Evolutionary conservation across 805 yeast genomes (phyloP).

Genomic region (Myxozyma geophila): DNA sequence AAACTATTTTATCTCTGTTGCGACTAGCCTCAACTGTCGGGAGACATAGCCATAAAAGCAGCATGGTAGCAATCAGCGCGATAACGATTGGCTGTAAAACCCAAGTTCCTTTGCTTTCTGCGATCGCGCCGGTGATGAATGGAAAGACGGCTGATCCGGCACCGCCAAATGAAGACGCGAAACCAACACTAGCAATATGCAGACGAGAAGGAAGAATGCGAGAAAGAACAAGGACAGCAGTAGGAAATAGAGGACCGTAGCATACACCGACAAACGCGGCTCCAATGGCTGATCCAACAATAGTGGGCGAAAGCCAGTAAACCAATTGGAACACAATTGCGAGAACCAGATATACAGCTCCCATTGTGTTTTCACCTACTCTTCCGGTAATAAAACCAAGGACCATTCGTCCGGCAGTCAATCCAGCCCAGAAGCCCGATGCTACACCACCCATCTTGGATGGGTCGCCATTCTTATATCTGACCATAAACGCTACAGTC

Average conservation of each 20-base stretch:
- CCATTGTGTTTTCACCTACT: slow-evolving; percentile 44
- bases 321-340: slow-evolving; percentile 50
- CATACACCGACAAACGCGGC: slow-evolving; percentile 59
- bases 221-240: slow-evolving; percentile 67
- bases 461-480: slow-evolving; percentile 56
- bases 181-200: slow-evolving; percentile 71
- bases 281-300: slow-evolving; percentile 53
- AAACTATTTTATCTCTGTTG: slow-evolving; percentile 6
- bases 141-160: slow-evolving; percentile 82
- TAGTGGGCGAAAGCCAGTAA: slow-evolving; percentile 55
- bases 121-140: slow-evolving; percentile 59
- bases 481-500: slow-evolving; percentile 66
- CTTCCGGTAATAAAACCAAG: slow-evolving; percentile 50
- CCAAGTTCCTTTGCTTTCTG: slow-evolving; percentile 40
- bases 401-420: slow-evolving; percentile 64
- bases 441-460: slow-evolving; percentile 63
- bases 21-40: slow-evolving; percentile 26
- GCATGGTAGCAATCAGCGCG: slow-evolving; percentile 24
- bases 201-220: slow-evolving; percentile 62
- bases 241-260: slow-evolving; percentile 75
- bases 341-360: slow-evolving; percentile 45
- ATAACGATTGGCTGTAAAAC: slow-evolving; percentile 33
- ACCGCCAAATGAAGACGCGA: slow-evolving; percentile 79
- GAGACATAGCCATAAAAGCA: slow-evolving; percentile 23
- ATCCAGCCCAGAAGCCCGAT: slow-evolving; percentile 73